Evolutionary conservation across 1,139 yeast species (phyloP).

Genomic region (Geotrichum bryndzae): DNA sequence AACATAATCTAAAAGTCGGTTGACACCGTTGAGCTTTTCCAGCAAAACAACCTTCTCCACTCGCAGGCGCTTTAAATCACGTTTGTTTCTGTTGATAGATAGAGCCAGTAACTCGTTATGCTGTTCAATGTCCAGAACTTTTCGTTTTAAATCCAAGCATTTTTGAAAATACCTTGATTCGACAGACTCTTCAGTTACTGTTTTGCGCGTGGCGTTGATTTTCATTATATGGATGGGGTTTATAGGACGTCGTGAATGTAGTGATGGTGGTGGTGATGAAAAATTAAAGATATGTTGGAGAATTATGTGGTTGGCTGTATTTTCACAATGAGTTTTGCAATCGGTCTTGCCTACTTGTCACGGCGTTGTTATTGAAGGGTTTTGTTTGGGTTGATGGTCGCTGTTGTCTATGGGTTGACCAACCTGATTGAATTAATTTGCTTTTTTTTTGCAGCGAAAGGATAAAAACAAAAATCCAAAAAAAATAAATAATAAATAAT

Average conservation of each 20-base stretch:
- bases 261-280: not conserved
- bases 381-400: not conserved
- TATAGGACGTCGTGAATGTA: not conserved
- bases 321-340: not conserved
- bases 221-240: not conserved
- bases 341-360: not conserved
- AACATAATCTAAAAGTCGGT: not conserved
- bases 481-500: too few species aligned
- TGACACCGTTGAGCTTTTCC: constrained; percentile 58
- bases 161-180: constrained; percentile 46
- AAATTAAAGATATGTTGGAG: not conserved
- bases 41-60: constrained; percentile 75
- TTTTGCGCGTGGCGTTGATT: not conserved
- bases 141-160: constrained; percentile 64
- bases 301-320: not conserved
- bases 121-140: constrained; percentile 70
- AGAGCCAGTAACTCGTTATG: constrained; percentile 73
- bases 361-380: not conserved
- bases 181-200: constrained; percentile 3
- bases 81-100: constrained; percentile 72
- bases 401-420: not conserved
- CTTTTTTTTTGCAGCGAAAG: too few species aligned
- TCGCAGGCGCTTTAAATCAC: constrained; percentile 70
- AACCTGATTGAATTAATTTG: not conserved
- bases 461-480: too few species aligned